Conservation (phyloP, 352 stramenopile genomes). For the Globisporangium emineosum region DNA sequence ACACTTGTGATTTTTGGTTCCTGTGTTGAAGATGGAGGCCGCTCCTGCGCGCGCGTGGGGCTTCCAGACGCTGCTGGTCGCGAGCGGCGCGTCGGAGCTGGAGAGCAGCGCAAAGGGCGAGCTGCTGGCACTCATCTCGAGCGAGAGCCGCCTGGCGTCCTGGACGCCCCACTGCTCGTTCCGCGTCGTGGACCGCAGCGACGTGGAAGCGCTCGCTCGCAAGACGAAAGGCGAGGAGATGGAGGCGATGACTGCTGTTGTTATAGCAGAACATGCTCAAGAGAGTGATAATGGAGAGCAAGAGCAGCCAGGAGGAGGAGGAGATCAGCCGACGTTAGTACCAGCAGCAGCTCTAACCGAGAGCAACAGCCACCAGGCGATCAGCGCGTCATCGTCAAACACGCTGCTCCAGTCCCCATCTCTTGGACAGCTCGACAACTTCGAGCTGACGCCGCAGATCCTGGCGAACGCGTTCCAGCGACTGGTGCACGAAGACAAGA, state of each 20-base stretch:
- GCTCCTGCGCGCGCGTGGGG: constrained; percentile 24
- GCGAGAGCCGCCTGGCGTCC: constrained; percentile 22
- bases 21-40: background rate
- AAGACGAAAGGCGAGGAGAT: constrained; percentile 17
- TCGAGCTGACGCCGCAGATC: constrained; percentile 22
- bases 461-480: constrained; percentile 54
- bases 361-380: background rate
- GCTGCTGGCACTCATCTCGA: constrained; percentile 25
- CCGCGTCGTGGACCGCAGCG: constrained; percentile 35
- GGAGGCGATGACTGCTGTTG: background rate
- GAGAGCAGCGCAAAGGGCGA: constrained; percentile 28
- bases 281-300: background rate
- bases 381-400: background rate
- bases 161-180: constrained; percentile 37
- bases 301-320: background rate
- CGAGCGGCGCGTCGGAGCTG: constrained; percentile 33
- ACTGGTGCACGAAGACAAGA: constrained; percentile 42
- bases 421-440: background rate
- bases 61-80: constrained; percentile 49
- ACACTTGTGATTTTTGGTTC: background rate
- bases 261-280: background rate
- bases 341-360: constrained; percentile 9
- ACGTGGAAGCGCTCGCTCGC: constrained; percentile 33
- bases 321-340: background rate
- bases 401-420: background rate